Base-by-base conservation (phyloP, 768 basidiomycete species). In the Tulasnella sp. region DNA sequence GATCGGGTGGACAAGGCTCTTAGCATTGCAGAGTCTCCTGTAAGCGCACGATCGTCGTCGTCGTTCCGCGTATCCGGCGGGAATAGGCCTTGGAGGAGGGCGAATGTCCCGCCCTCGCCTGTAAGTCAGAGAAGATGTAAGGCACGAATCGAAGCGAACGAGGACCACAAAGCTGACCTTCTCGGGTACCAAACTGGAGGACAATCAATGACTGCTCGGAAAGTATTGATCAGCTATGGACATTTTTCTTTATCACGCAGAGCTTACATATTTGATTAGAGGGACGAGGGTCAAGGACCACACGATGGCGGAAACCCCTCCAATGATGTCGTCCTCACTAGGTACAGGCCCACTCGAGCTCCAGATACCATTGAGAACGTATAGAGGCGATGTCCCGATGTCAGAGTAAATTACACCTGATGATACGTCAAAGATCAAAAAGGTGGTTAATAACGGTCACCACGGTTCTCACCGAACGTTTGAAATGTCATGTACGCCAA, bases 71-170 rank as follows among this genome's bases (percentile, higher is more conserved):
- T 70, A 4, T 69, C 69, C 0, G 76, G 78, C 11, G 83, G 83
- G 63, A 76, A 83, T 11, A 84, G 66, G n/a, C 78, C 78, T 67
- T 82, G 80, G 65, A 73, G 80, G 9, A 85, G 69, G 0, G 84
- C 83, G 64, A 85, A 86, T 2, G 80, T 77, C 9, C 84, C 84
- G 9, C 85, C 84, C 68, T 87, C 85, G 19, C 84, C 34, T 38
- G 34, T 15, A 82, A 76, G 60, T 1, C 63, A 38, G 15, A 7
- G 15, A 38, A 38, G 15, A 38, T 38, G 15, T 38, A 38, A 38
- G 44, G 30, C 58, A 59, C 47, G 66, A 64, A 15, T 55, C 59
- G 51, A 58, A 62, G 30, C 52, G 0, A 34, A 48, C 34, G 13
- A 27, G 38, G 15, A 27, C 26, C 62, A 74, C 81, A 15, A 15